These are phyloP conservation scores for Salix udensis DNA, from an alignment of 345 rosid genomes.

Conservation along the genomic window DNA sequence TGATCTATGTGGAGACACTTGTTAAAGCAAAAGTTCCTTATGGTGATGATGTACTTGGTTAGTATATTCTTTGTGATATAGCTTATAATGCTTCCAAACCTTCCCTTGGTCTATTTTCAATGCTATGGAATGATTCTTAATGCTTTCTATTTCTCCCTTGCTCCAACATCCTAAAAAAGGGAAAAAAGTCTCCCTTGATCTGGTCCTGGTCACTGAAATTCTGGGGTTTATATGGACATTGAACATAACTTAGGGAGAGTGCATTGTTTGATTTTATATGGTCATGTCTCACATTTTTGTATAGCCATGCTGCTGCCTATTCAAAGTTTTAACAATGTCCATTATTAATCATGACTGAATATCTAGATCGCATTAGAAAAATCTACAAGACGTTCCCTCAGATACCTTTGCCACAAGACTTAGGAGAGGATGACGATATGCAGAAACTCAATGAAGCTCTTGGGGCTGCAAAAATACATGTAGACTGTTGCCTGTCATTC, in stretches of 20 bases:
- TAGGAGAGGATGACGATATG: conserved; percentile 69
- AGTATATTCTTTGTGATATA: conserved; percentile 30
- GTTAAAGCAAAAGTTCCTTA: conserved; percentile 68
- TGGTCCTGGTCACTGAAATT: background rate
- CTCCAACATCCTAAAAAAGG: background rate
- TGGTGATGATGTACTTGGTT: conserved; percentile 65
- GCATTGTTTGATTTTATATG: background rate
- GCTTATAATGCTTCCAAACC: background rate
- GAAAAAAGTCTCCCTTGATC: background rate
- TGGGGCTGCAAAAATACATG: conserved; percentile 79
- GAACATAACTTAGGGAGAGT: background rate
- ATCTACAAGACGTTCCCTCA: conserved; percentile 78
- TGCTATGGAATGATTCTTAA: background rate
- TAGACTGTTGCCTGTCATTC: conserved; percentile 76
- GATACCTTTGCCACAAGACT: conserved; percentile 62
- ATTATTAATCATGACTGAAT: conserved; percentile 25
- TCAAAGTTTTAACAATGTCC: conserved; percentile 1
- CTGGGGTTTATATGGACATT: background rate
- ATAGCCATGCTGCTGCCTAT: background rate
- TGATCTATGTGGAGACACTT: conserved; percentile 65
- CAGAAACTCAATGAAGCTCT: conserved; percentile 78
- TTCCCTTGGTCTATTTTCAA: background rate
- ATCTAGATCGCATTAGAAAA: conserved; percentile 65
- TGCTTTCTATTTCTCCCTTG: background rate
- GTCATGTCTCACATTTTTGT: background rate